Conservation (phyloP, 2,329 filamentous ascomycete genomes). For the Aspergillus eucalypticola region DNA sequence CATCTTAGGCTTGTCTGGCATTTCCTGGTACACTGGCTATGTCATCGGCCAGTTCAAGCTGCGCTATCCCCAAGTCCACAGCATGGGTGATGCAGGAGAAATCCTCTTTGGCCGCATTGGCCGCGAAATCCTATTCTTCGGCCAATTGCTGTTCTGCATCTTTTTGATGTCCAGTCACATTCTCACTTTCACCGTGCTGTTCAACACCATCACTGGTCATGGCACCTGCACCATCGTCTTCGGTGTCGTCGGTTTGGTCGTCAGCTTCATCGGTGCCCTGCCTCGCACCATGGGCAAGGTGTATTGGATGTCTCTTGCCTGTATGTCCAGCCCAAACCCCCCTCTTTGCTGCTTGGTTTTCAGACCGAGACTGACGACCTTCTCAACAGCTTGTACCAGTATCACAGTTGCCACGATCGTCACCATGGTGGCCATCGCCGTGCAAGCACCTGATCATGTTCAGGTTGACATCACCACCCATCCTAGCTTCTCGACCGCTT, state of each 20-base stretch:
- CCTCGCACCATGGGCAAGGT: constrained; percentile 64
- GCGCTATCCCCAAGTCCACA: constrained; percentile 59
- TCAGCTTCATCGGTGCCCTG: constrained; percentile 61
- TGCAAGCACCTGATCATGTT: constrained; percentile 47
- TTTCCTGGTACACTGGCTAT: constrained; percentile 61
- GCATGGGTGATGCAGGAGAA: constrained; percentile 67
- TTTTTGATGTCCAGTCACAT: constrained; percentile 71
- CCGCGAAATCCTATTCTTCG: constrained; percentile 62
- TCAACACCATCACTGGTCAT: constrained; percentile 64
- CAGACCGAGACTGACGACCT: constrained; percentile 3
- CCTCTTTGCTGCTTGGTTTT: not conserved
- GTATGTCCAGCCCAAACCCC: constrained; percentile 32
- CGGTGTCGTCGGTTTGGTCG: constrained; percentile 56
- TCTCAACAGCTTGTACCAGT: constrained; percentile 57
- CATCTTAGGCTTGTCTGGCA: constrained; percentile 54
- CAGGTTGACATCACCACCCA: constrained; percentile 39
- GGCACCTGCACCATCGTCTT: constrained; percentile 65
- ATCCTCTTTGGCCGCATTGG: constrained; percentile 63
- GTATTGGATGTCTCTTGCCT: constrained; percentile 61
- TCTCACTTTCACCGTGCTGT: constrained; percentile 67
- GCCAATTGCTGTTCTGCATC: constrained; percentile 63
- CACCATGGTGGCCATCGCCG: constrained; percentile 65
- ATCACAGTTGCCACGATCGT: constrained; percentile 59
- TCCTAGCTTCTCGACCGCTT: constrained; percentile 54
- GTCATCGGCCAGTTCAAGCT: constrained; percentile 61